Evolutionary conservation across 805 yeast genomes (phyloP).

Genomic region (Yarrowia deformans): DNA sequence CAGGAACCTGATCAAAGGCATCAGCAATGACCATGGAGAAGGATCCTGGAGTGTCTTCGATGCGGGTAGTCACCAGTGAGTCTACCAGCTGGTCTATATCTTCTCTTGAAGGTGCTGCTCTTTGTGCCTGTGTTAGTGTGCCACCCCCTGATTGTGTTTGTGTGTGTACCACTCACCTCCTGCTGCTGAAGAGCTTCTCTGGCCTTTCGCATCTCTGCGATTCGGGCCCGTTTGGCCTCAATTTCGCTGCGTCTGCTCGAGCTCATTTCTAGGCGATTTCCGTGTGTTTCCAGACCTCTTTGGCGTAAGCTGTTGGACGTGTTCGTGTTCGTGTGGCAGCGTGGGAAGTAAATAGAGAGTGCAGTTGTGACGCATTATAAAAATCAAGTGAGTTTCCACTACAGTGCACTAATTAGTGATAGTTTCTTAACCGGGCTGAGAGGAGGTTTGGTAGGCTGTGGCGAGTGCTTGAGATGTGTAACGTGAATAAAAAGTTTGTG

Average conservation of each 20-base stretch:
- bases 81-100: slow-evolving; percentile 48
- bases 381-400: neutral
- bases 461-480: too few species aligned
- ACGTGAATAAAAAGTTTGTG: too few species aligned
- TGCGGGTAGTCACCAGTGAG: slow-evolving; percentile 40
- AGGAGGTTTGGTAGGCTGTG: too few species aligned
- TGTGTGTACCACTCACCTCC: slow-evolving; percentile 6
- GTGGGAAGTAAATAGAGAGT: neutral
- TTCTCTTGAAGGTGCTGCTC: slow-evolving; percentile 19
- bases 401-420: neutral
- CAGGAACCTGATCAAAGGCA: slow-evolving; percentile 27
- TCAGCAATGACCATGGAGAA: slow-evolving; percentile 23
- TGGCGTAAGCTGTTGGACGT: neutral
- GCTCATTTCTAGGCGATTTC: slow-evolving; percentile 17
- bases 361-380: neutral
- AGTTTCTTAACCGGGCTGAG: neutral
- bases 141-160: neutral
- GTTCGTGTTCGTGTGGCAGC: slow-evolving; percentile 10
- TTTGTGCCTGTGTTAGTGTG: slow-evolving; percentile 16
- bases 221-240: slow-evolving; percentile 60
- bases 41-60: slow-evolving; percentile 15
- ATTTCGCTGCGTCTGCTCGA: slow-evolving; percentile 54
- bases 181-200: slow-evolving; percentile 49
- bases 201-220: slow-evolving; percentile 61
- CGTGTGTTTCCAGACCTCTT: neutral